A percentile compares a stretch with the other conserved stretches of the same genome.
Conservation (phyloP, 1,284 basidiomycete species). For the Malassezia yamatoensis region DNA sequence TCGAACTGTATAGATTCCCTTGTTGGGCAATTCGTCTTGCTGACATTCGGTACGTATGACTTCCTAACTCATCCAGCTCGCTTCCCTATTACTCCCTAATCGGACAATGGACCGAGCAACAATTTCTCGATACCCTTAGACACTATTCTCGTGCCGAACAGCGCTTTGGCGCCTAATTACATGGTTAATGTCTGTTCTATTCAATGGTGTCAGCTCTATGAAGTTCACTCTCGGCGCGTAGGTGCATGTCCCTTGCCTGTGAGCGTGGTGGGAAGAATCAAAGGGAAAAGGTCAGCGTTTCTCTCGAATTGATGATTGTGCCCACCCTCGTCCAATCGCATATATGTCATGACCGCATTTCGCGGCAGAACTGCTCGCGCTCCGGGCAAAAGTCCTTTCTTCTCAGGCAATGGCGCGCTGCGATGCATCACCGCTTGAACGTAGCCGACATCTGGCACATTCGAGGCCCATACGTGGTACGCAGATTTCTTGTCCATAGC, state of each 20-base stretch:
- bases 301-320: slow-evolving; percentile 28
- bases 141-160: slow-evolving; percentile 10
- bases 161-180: slow-evolving; percentile 11
- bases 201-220: neutral
- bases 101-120: slow-evolving; percentile 1
- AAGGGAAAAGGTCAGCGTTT: slow-evolving; percentile 23
- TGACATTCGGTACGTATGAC: neutral
- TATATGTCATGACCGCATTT: slow-evolving; percentile 16
- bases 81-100: neutral
- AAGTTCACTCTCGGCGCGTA: too few relatives aligned
- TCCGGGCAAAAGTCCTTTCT: neutral
- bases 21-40: slow-evolving; percentile 11
- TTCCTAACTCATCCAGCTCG: neutral
- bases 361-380: slow-evolving; percentile 7
- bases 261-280: slow-evolving; percentile 6
- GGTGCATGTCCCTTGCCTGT: neutral
- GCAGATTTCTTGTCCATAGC: neutral
- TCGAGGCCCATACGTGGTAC: slow-evolving; percentile 13
- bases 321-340: slow-evolving; percentile 25
- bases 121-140: slow-evolving; percentile 14
- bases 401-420: slow-evolving; percentile 15
- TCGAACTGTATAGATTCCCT: slow-evolving; percentile 12
- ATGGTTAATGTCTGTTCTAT: neutral
- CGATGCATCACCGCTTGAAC: slow-evolving; percentile 13
- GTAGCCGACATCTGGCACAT: slow-evolving; percentile 4